These are phyloP conservation scores for Eragrostis curvula DNA, from an alignment of 176 grass and related monocot species.

Conservation along the genomic window DNA sequence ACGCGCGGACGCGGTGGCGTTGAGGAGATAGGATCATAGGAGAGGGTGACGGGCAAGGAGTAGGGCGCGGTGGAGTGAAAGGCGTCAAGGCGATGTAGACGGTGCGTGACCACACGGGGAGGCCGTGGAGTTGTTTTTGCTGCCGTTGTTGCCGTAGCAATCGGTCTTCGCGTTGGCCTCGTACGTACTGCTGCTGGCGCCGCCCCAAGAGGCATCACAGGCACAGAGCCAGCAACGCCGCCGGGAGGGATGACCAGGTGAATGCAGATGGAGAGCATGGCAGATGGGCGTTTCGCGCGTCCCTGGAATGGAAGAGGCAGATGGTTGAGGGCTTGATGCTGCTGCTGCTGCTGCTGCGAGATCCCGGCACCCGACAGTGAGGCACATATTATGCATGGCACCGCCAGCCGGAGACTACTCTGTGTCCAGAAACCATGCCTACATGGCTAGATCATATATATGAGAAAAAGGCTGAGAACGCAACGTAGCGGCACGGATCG, in stretches of 20 bases:
- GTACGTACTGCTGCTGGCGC: conserved; percentile 65
- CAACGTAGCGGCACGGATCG: too few relatives aligned
- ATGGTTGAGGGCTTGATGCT: neutral
- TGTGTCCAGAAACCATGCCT: too few relatives aligned
- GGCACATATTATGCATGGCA: neutral
- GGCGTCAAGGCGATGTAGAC: conserved; percentile 62
- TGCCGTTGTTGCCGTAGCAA: conserved; percentile 51
- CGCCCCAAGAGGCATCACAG: neutral
- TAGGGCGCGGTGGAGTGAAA: conserved; percentile 46
- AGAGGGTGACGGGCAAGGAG: conserved; percentile 44
- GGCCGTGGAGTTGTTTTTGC: too few relatives aligned
- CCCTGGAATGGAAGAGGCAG: neutral
- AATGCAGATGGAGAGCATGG: neutral
- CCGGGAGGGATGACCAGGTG: neutral
- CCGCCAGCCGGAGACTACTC: neutral
- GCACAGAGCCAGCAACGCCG: too few relatives aligned
- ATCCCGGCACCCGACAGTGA: too few relatives aligned
- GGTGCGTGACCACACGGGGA: neutral
- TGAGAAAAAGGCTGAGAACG: too few relatives aligned
- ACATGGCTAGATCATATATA: too few relatives aligned
- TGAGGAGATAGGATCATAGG: neutral
- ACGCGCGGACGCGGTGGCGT: too few relatives aligned
- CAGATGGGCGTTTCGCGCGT: neutral
- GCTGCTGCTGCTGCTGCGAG: too few relatives aligned
- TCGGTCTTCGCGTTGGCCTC: conserved; percentile 38